These are phyloP conservation scores for Terfezia claveryi DNA, from an alignment of 495 filamentous ascomycete species.

Conservation along the genomic window DNA sequence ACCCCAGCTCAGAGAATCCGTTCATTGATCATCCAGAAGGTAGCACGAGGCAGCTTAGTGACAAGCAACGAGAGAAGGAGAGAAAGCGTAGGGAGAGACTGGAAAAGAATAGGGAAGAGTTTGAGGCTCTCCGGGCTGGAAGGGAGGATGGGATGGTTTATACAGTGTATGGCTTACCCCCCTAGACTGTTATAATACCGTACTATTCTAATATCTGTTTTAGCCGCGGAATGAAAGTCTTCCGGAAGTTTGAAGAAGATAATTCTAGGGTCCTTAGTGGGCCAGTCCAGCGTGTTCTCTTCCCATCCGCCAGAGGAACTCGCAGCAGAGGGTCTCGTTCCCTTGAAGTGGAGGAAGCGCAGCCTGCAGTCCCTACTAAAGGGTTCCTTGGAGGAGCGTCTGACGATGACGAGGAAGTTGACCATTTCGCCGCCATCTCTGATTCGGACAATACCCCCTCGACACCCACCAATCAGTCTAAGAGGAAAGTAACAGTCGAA, in stretches of 20 bases:
- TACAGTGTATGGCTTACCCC: slow-evolving; percentile 48
- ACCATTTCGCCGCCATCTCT: too few relatives aligned
- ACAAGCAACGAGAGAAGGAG: slow-evolving; percentile 18
- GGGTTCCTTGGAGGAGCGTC: too few relatives aligned
- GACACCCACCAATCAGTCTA: too few relatives aligned
- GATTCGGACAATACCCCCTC: too few relatives aligned
- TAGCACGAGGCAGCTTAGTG: slow-evolving; percentile 22
- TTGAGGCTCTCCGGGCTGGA: slow-evolving; percentile 25
- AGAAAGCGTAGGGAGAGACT: slow-evolving; percentile 28
- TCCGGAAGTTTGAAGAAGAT: slow-evolving; percentile 38
- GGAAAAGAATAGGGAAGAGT: slow-evolving; percentile 33
- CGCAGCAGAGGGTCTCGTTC: not conserved
- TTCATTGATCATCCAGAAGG: slow-evolving; percentile 35
- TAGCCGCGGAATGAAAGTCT: slow-evolving; percentile 80
- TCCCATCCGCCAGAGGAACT: slow-evolving; percentile 30
- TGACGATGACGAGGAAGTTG: too few relatives aligned
- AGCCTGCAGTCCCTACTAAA: too few relatives aligned
- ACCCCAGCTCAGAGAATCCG: slow-evolving; percentile 45
- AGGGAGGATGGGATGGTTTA: slow-evolving; percentile 60
- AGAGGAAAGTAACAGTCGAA: not conserved
- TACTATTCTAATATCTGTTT: slow-evolving; percentile 1
- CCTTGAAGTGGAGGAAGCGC: slow-evolving; percentile 13
- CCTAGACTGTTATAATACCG: not conserved
- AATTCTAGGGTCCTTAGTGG: slow-evolving; percentile 26
- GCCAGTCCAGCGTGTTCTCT: slow-evolving; percentile 63